Percentiles rank a stretch among this genome's conserved stretches.
These are phyloP conservation scores for Alternaria tenuissima DNA, from an alignment of 2,329 filamentous ascomycete genomes.

Conservation along the genomic window DNA sequence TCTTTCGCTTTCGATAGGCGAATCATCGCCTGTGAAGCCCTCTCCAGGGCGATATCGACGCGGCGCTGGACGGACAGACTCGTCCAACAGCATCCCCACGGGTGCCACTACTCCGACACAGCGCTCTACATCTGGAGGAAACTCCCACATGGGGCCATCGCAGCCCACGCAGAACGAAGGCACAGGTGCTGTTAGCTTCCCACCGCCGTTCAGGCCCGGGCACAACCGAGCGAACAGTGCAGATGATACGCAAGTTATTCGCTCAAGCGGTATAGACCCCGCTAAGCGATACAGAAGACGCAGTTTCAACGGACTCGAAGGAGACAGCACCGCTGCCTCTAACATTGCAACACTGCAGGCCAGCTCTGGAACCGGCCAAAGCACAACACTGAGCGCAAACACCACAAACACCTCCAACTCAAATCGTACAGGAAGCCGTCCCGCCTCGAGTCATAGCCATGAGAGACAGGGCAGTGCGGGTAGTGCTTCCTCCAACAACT, in stretches of 20 bases:
- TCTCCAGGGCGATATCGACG: conserved; percentile 87
- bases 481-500: conserved; percentile 46
- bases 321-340: conserved; percentile 30
- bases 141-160: conserved; percentile 60
- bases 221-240: conserved; percentile 67
- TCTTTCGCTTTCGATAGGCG: conserved; percentile 63
- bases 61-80: conserved; percentile 64
- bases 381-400: conserved; percentile 21
- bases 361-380: conserved; percentile 18
- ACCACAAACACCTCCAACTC: conserved; percentile 41
- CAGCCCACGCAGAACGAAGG: conserved; percentile 65
- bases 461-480: conserved; percentile 50
- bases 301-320: conserved; percentile 76
- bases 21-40: conserved; percentile 70
- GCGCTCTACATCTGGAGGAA: conserved; percentile 46
- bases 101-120: conserved; percentile 41
- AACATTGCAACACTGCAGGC: conserved; percentile 29
- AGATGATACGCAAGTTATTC: conserved; percentile 75
- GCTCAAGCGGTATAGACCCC: conserved; percentile 67
- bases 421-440: conserved; percentile 39
- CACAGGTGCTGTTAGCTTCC: conserved; percentile 53
- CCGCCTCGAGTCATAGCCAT: conserved; percentile 46
- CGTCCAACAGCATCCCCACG: conserved; percentile 47
- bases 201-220: conserved; percentile 49
- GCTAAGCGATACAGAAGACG: conserved; percentile 81